Evolutionary conservation across 495 filamentous ascomycete genomes (phyloP), one percentile per base, ranked within the genome.

Genomic region (Trichodelitschia bisporula): DNA sequence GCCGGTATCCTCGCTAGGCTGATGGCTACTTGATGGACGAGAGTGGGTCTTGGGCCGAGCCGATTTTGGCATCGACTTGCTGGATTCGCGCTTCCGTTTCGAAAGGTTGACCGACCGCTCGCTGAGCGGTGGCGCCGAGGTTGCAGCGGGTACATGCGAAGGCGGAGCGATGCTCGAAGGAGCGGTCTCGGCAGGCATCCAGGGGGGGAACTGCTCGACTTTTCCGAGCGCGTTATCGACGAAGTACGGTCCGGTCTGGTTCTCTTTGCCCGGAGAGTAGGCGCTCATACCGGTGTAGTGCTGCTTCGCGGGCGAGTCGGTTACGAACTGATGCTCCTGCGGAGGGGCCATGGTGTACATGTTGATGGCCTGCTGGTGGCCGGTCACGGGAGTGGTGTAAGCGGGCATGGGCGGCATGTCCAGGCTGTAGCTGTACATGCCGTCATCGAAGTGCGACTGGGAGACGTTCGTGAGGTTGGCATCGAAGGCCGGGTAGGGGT

Each of bases 241-340:
- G 39, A 40, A 41, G 8, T 34, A 15, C 34, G 38, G 8, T 40
- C 35, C 55, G 16, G 59, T 58, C 45, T 66, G 59, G 49, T 62
- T 63, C 38, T 54, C 52, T n/a, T 58, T 61, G 50, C 69, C 62
- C 23, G 65, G 41, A 4, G 71, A 59, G 42, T 29, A 8, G 27
- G 15, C 27, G 11, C 6, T 29, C 11, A 13, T 8, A 14, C 6
- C 15, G 6, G 27, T 25, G 21, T 8, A 25, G 8, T 25, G 27
- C 27, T 74, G 78, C 59, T 92, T 92, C 42, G 69, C 55, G 17
- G 75, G 77, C 10, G 80, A 86, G 52, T 86, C 82, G n/a, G 78
- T 91, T 28, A 59, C 58, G 40, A 74, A 73, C 35, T 51, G 56
- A 23, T 64, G 56, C 32, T 59, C 53, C 35, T 51, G 45, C 13